A percentile compares a stretch with the other conserved stretches of the same genome.
Conservation (phyloP, 2,329 filamentous ascomycete genomes). For the Aciculosporium take region DNA sequence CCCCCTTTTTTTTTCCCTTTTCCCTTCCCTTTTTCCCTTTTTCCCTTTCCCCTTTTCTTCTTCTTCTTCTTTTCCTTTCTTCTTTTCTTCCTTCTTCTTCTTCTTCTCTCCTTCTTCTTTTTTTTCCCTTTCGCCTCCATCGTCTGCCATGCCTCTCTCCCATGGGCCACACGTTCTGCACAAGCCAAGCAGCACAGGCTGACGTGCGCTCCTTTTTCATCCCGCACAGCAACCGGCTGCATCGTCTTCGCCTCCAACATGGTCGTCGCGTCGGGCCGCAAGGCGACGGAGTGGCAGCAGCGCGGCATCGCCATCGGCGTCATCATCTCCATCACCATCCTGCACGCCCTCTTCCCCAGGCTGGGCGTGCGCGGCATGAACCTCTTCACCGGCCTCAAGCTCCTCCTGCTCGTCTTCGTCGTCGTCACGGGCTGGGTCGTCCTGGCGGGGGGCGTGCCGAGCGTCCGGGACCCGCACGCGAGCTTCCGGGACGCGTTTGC, state of each 20-base stretch:
- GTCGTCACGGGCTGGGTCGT: slow-evolving; percentile 46
- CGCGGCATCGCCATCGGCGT: slow-evolving; percentile 41
- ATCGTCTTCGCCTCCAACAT: slow-evolving; percentile 38
- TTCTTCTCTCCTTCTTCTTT: too few species aligned
- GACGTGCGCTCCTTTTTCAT: too few species aligned
- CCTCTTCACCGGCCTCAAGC: slow-evolving; percentile 45
- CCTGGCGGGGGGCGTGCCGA: slow-evolving; percentile 31
- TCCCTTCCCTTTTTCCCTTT: too few species aligned
- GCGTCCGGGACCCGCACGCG: slow-evolving; percentile 30
- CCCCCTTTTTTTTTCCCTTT: too few species aligned
- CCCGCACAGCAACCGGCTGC: slow-evolving; percentile 28
- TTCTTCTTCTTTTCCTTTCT: too few species aligned
- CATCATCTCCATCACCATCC: slow-evolving; percentile 37
- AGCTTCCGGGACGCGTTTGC: slow-evolving; percentile 44
- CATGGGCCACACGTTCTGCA: too few species aligned
- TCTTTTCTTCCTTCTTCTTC: too few species aligned
- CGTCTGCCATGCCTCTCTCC: too few species aligned
- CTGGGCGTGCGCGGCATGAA: slow-evolving; percentile 47
- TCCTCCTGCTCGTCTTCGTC: slow-evolving; percentile 44
- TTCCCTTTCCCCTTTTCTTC: too few species aligned
- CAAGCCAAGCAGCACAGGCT: too few species aligned
- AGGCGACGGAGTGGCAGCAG: slow-evolving; percentile 38
- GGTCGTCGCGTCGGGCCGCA: slow-evolving; percentile 36
- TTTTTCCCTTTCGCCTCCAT: too few species aligned
- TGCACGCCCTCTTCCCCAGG: slow-evolving; percentile 38